These are phyloP conservation scores for Bolboschoenoplectus hybrid DNA, from an alignment of 202 grass and related monocot genomes.

Conservation along the genomic window DNA sequence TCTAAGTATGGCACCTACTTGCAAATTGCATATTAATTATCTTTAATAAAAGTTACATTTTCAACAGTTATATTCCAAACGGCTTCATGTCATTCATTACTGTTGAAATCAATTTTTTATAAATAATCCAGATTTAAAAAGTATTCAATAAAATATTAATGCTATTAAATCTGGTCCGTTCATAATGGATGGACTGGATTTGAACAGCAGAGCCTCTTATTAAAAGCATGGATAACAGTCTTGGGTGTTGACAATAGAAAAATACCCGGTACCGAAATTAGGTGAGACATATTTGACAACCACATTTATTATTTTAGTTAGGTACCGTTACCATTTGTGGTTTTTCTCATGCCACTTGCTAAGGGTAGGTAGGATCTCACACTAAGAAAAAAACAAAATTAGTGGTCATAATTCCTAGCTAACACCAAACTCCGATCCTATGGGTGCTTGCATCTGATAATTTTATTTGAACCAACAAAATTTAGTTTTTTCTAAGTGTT, in stretches of 20 bases:
- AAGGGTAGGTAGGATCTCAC: neutral
- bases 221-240: neutral
- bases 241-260: neutral
- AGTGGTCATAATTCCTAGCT: neutral
- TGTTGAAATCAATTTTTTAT: neutral
- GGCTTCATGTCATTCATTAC: neutral
- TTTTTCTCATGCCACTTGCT: neutral
- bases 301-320: neutral
- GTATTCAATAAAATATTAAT: neutral
- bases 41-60: too few relatives aligned
- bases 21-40: neutral
- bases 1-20: neutral
- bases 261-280: neutral
- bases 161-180: neutral
- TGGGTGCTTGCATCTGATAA: neutral
- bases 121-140: neutral
- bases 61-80: too few relatives aligned
- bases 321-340: neutral
- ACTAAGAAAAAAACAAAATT: neutral
- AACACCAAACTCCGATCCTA: neutral
- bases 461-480: neutral
- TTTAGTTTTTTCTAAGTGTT: too few relatives aligned
- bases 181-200: neutral
- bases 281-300: conserved; percentile 5
- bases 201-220: neutral